These are phyloP conservation scores for Penicillium odoratum DNA, from an alignment of 495 filamentous ascomycete genomes.

Conservation along the genomic window DNA sequence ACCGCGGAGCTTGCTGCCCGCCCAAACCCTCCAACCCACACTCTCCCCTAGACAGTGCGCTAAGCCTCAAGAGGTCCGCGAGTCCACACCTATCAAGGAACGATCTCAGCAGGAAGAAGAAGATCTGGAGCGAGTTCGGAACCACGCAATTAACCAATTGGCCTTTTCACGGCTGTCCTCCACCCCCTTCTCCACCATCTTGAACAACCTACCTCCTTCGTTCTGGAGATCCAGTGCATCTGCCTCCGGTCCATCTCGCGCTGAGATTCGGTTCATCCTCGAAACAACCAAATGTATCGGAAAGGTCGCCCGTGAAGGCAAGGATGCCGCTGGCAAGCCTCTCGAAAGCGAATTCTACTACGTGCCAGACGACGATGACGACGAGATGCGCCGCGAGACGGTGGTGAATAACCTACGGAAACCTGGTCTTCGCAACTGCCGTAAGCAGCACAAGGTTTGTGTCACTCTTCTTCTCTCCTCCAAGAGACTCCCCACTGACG, in stretches of 20 bases:
- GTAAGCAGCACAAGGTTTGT: constrained; percentile 94
- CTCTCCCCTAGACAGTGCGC: constrained; percentile 39
- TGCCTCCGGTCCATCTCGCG: constrained; percentile 51
- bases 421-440: constrained; percentile 80
- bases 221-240: constrained; percentile 49
- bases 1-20: constrained; percentile 29
- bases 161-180: constrained; percentile 96
- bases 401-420: constrained; percentile 84
- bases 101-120: constrained; percentile 36
- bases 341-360: constrained; percentile 98
- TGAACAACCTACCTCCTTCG: constrained; percentile 77
- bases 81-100: constrained; percentile 23
- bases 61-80: constrained; percentile 22
- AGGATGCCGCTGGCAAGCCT: constrained; percentile 91
- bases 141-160: constrained; percentile 91
- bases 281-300: constrained; percentile 75
- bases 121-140: constrained; percentile 46
- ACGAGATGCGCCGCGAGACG: constrained; percentile 75
- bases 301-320: constrained; percentile 85
- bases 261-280: constrained; percentile 68
- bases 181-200: constrained; percentile 82
- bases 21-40: constrained; percentile 38
- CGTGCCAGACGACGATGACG: constrained; percentile 83
- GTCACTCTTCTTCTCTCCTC: background rate
- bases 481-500: constrained; percentile 12